Base-by-base conservation (phyloP, 1,284 basidiomycete genomes). In the Wolfiporia cocos region DNA sequence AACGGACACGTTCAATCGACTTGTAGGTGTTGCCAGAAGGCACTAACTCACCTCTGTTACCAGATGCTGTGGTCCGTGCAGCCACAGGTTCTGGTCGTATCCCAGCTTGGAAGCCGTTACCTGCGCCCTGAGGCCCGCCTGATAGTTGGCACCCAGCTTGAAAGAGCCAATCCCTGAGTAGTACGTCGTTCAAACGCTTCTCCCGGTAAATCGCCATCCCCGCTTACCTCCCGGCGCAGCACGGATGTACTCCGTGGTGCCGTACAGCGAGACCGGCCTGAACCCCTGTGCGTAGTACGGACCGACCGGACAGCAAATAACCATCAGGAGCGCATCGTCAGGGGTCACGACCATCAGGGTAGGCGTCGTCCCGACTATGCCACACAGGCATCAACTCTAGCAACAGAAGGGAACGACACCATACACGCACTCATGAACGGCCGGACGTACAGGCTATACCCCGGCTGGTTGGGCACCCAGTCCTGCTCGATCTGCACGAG, bases 271-370 rank as follows among this genome's bases (percentile, higher is more conserved):
- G 23, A 99, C 84, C 17, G 95, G 95, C 68, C 99, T 98, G 73
- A 97, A 97, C 6, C 95, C 95, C 31, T 85, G 67, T 0, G 92
- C 82, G 66, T 95, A 99, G 66, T 98, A 99, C 2, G 95, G 94
- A 14, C 94, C 93, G 19, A 92, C 92, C 26, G 92, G 93, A 53
- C 85, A 89, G 61, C 85, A 84, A 56, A 99, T 98, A 43, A 99
- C 93, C 58, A 92, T 98, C 26, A 99, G 77, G 15, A 98, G 76
- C 0, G 94, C 93, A 52, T 95, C 87, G 39, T 74, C 81, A 1
- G 92, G 89, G 6, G 93, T 91, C 39, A 81, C 76, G 26, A 99
- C 88, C 24, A 94, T 92, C 34, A 99, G 78, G 0, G 86, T 82
- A 37, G 78, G 80, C 55, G 96, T 90, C 3, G 90, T 96, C 21